These are phyloP conservation scores for Neurospora discreta DNA, from an alignment of 495 filamentous ascomycete species.

Conservation along the genomic window DNA sequence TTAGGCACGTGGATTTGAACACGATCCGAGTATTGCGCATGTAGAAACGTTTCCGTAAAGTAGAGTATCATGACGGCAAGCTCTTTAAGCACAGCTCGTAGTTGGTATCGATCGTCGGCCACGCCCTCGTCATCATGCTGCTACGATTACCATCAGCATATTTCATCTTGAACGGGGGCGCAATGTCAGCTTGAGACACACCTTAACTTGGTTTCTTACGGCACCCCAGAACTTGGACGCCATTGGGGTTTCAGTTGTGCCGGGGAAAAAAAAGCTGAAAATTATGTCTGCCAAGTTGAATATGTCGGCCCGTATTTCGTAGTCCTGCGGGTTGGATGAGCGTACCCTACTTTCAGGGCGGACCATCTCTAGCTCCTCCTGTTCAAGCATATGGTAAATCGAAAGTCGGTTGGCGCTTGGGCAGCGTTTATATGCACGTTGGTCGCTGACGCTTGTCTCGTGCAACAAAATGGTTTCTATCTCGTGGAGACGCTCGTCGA, in stretches of 20 bases:
- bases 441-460: constrained; percentile 9
- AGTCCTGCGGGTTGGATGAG: constrained; percentile 2
- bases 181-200: not conserved
- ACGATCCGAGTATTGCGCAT: constrained; percentile 2
- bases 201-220: constrained; percentile 13
- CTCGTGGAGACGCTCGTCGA: constrained; percentile 7
- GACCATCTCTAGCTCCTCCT: constrained; percentile 2
- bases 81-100: not conserved
- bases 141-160: not conserved
- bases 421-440: constrained; percentile 5
- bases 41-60: constrained; percentile 17
- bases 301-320: constrained; percentile 18
- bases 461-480: constrained; percentile 7
- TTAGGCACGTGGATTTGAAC: constrained; percentile 18
- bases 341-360: not conserved
- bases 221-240: constrained; percentile 27
- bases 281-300: constrained; percentile 21
- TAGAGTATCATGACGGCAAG: constrained; percentile 11
- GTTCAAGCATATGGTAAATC: constrained; percentile 4
- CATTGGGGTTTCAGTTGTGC: constrained; percentile 9
- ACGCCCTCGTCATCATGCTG: not conserved
- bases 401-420: constrained; percentile 2
- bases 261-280: constrained; percentile 27
- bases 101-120: not conserved
- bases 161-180: not conserved